Evolutionary conservation across 23 red algal genomes (phyloP).

Genomic region (Gracilaria vermiculophylla): DNA sequence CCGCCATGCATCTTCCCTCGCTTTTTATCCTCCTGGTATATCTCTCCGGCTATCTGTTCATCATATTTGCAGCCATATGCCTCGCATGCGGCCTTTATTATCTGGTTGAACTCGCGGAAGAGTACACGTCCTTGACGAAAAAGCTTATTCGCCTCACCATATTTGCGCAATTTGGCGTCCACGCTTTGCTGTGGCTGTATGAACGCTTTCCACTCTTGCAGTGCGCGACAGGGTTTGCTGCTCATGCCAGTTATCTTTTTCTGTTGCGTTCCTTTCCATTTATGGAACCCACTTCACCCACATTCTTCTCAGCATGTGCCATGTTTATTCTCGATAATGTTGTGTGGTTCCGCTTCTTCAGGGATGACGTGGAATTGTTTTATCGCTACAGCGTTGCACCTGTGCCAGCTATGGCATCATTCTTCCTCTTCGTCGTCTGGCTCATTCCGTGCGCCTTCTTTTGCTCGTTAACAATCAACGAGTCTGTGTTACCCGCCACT

Average conservation of each 20-base stretch:
- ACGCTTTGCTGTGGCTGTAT: constrained; percentile 69
- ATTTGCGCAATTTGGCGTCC: constrained; percentile 49
- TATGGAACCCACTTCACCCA: constrained; percentile 61
- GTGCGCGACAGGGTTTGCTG: constrained; percentile 57
- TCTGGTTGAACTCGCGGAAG: constrained; percentile 85
- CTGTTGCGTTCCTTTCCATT: constrained; percentile 85
- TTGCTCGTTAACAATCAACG: constrained; percentile 82
- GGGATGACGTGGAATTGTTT: constrained; percentile 67
- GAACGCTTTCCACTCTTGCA: constrained; percentile 84
- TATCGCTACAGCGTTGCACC: constrained; percentile 79
- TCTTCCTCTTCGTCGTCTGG: constrained; percentile 87
- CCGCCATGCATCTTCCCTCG: constrained; percentile 73
- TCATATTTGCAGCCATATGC: constrained; percentile 79
- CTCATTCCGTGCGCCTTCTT: constrained; percentile 88
- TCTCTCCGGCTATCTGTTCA: constrained; percentile 82
- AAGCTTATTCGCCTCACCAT: constrained; percentile 70
- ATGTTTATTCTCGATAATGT: constrained; percentile 70
- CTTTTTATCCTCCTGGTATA: constrained; percentile 87
- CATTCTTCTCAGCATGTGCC: constrained; percentile 45
- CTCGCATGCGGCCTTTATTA: constrained; percentile 89
- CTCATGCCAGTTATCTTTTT: constrained; percentile 60
- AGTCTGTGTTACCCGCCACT: constrained; percentile 78
- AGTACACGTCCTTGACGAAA: constrained; percentile 86
- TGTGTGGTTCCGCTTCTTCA: constrained; percentile 80
- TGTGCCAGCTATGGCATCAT: constrained; percentile 69